Base-by-base conservation (phyloP, 805 yeast genomes). In the Brettanomyces anomalus region DNA sequence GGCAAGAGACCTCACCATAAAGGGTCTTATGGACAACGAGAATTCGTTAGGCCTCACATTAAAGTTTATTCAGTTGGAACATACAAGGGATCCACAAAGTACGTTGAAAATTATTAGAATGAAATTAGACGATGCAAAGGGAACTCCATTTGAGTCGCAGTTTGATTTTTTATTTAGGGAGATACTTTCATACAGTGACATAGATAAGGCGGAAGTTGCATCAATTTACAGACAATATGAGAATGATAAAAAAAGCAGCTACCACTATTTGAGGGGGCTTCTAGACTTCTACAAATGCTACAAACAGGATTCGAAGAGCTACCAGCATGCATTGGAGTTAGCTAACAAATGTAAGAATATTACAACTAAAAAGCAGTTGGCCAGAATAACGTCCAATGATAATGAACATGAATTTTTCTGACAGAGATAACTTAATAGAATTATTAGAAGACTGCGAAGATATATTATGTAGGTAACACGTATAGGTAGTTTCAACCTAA, bases 31-130 rank as follows among this genome's bases (percentile, higher is more conserved):
- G 20, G 41, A 60, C 1, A 41, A 52, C 11, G 70, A 67, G 21
- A 54, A 65, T 18, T 64, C 65, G 5, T 35, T 69, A 1, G 66
- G 66, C 17, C 49, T 67, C 5, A 66, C 68, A 46, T 58, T 66
- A 13, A 72, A 72, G 49, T 50, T 76, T 11, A 33, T 74, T 5
- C 64, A 64, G 44, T 43, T 76, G 32, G 77, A 74, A 48, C 44
- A 49, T 19, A 19, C 47, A n/a, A 19, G 14, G 57, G 21, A 30
- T 40, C 26, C n/a, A 33, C 30, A 56, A 46, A 18, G 55, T 56
- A 30, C 68, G 4, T 24, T 62, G 13, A 44, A 54, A 5, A 45
- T 71, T 36, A 49, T 66, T 7, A 49, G 52, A 16, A 47, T 50
- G 37, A 54, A 68, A 20, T 31, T 57, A 10, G 44, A 48, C 13